A percentile compares a stretch with the other conserved stretches of the same genome.
These are phyloP conservation scores for Rosa hybrid DNA, from an alignment of 331 rosid species.

Conservation along the genomic window DNA sequence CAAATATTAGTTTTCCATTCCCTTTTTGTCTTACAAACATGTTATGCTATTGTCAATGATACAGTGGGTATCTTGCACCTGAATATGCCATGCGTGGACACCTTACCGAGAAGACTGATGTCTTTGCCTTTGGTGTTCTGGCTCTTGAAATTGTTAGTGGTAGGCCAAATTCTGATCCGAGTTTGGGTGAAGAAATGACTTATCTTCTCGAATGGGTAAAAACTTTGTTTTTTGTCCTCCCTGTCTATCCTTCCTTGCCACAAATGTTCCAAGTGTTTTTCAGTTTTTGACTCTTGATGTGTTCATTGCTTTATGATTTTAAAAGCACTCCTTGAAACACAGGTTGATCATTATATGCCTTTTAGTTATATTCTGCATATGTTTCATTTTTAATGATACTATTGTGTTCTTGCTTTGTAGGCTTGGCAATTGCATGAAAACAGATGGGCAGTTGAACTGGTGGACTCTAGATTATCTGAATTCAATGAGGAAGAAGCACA, in stretches of 20 bases:
- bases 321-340: not conserved
- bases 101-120: conserved; percentile 79
- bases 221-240: not conserved
- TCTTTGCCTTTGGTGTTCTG: conserved; percentile 84
- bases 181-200: conserved; percentile 56
- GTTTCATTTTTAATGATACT: not conserved
- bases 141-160: conserved; percentile 79
- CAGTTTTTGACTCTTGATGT: not conserved
- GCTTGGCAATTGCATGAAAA: conserved; percentile 76
- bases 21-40: conserved; percentile 1
- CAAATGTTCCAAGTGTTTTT: not conserved
- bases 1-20: not conserved
- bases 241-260: not conserved
- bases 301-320: not conserved
- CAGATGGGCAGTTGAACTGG: conserved; percentile 38
- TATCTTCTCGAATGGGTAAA: conserved; percentile 88
- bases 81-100: conserved; percentile 88
- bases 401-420: conserved; percentile 29
- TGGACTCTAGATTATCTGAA: conserved; percentile 51
- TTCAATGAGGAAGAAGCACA: conserved; percentile 55
- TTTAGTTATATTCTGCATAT: not conserved
- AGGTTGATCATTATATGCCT: not conserved
- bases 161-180: conserved; percentile 62
- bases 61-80: conserved; percentile 89
- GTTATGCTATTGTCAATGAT: conserved; percentile 24